Evolutionary conservation across 108 stramenopile species (phyloP), one percentile per base, ranked within the genome.

Genomic region (Asterionellopsis glacialis): DNA sequence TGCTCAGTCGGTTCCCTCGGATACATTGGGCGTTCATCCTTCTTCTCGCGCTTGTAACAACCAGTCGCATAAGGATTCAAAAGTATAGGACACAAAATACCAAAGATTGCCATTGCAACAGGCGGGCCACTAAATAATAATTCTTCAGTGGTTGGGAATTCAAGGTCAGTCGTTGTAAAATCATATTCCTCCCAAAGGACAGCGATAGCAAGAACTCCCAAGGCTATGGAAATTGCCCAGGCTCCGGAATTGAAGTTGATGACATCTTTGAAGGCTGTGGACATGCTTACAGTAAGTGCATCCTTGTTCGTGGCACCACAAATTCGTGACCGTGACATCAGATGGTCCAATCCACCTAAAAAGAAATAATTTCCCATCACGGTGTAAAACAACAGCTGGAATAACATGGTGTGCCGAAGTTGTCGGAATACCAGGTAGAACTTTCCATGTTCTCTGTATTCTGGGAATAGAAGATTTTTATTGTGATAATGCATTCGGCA

Each of bases 301-400:
- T 79, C 78, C 69, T 79, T 79, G 73, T 79, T 79, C 13, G 78
- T 79, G 11, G 78, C 78, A 24, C 44, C 25, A 39, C 65, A 65
- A n/a, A 79, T 74, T 2, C 47, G 57, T 10, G 72, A 59, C 18
- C 65, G 59, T n/a, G 78, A 66, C 61, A 79, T 21, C 68, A 79
- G 45, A 50, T 79, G 78, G 52, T 79, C 78, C 78, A 79, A 70
- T 0, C 72, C 73, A 18, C 78, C 78, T 44, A 79, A 61, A 45
- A 74, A 79, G 51, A 70, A 79, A 49, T 65, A 79, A 38, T 74
- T 79, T 13, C 69, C 62, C 59, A 73, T 72, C 14, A 79, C 72
- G 1, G 78, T 60, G 53, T 79, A 79, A 56, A 79, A 79, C 38
- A 79, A 48, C 25, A 79, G 33, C 42, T 79, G 78, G 51, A 79